Conservation (phyloP, 2,329 filamentous ascomycete species). For the Teratosphaeria destructans region DNA sequence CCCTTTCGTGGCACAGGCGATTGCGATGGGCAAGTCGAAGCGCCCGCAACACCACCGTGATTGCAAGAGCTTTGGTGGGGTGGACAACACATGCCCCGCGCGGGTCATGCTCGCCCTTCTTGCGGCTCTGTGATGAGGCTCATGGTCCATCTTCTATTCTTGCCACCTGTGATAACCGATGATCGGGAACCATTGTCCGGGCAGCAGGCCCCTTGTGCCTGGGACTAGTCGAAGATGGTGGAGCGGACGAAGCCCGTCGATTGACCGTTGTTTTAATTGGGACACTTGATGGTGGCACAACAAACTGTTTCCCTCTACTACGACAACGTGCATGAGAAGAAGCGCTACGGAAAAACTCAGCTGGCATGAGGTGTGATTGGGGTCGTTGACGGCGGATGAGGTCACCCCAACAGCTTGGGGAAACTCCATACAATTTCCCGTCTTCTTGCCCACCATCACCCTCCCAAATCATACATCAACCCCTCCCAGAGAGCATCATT, state of each 20-base stretch:
- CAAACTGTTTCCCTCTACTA: not conserved
- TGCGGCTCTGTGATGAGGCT: not conserved
- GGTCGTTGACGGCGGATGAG: not conserved
- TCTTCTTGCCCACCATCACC: not conserved
- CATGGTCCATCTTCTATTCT: not conserved
- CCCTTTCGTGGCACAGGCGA: not conserved
- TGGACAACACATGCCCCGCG: not conserved
- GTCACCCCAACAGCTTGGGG: not conserved
- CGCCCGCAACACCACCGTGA: too few species aligned
- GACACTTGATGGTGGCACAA: not conserved
- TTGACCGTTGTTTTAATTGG: not conserved
- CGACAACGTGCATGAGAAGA: not conserved
- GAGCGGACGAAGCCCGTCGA: not conserved
- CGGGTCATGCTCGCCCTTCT: not conserved
- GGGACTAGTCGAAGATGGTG: not conserved
- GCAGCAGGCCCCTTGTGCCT: not conserved
- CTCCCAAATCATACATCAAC: not conserved
- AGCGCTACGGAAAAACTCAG: not conserved
- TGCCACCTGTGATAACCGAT: not conserved
- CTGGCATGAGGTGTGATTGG: not conserved
- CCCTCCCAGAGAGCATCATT: not conserved
- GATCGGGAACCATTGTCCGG: not conserved
- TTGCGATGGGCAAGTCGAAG: not conserved
- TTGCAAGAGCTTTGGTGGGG: not conserved
- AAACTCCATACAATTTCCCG: not conserved